Evolutionary conservation across 768 basidiomycete genomes (phyloP), one percentile per base, ranked within the genome.

Genomic region (Coprinellus aureogranulatus): DNA sequence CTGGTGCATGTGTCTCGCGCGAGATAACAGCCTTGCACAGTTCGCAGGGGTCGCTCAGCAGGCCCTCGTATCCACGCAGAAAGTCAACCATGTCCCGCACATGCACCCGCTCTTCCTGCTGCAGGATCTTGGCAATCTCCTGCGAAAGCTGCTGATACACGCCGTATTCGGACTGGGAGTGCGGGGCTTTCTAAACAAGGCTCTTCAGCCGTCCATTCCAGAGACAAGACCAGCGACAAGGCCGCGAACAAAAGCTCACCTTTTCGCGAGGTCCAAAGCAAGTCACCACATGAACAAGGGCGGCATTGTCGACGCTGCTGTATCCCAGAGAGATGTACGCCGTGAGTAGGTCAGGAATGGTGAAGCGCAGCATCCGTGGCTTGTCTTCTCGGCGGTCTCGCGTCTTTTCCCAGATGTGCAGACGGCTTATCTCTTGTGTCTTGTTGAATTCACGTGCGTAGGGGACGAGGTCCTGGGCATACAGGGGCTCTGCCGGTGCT

Each of bases 191-290:
- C 88, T 90, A 60, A 34, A 28, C 50, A 34, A 44, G 14, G 34
- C 23, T 48, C 27, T 20, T 57, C 40, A 56, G 47, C 40, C 39
- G 28, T 51, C 22, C 41, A 39, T 56, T 25, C 54, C 55, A 49
- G 45, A 49, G 53, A 34, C 25, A 42, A 31, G 41, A 46, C 22
- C 3, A 5, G 18, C 39, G 42, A 53, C 34, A 34, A 34, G 14
- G 34, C 34, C 8, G 34, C 6, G 34, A 34, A 34, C 34, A 34
- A 55, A 41, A 34, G 31, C 77, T 52, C 61, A 87, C 89, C 74
- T 75, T 79, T 74, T 92, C 90, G 63, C 89, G 76, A 23, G 90
- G 84, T 5, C 87, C 89, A 67, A 90, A 89, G 10, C 79, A 81
- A n/a, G 84, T 78, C 44, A 88, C 77, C 54, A 78, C 87, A 64